phyloP scores from a whole-genome alignment of 2,329 filamentous ascomycete genomes.

The Paracoccidioides lutzii region DNA sequence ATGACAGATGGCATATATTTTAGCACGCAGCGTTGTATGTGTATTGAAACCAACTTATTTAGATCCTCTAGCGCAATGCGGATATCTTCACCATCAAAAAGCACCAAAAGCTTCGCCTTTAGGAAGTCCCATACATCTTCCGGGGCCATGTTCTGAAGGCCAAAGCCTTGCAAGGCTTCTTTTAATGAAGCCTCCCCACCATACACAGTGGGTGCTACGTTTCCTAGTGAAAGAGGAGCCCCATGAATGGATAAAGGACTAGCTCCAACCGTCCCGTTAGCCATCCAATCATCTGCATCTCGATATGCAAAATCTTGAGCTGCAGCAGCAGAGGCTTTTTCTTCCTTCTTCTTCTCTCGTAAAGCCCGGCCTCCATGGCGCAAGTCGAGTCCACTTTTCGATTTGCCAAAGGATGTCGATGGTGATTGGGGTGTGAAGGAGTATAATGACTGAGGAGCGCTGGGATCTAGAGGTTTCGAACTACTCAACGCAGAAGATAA shows the following conservation, averaged over 20 bases:
- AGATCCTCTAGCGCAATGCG: constrained; percentile 53
- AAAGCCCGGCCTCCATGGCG: constrained; percentile 63
- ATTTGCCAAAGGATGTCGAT: constrained; percentile 58
- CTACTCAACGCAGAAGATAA: constrained; percentile 54
- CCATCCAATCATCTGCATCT: constrained; percentile 26
- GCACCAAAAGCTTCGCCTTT: constrained; percentile 49
- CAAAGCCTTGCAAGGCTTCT: constrained; percentile 39
- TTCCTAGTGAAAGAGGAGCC: constrained; percentile 27
- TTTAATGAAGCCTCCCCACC: constrained; percentile 25
- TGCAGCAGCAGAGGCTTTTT: constrained; percentile 33
- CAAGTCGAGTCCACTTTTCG: constrained; percentile 66
- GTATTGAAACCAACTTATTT: constrained; percentile 49
- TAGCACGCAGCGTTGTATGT: constrained; percentile 50
- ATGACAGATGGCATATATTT: constrained; percentile 45
- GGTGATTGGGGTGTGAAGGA: constrained; percentile 54
- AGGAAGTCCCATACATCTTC: constrained; percentile 56
- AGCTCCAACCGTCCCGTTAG: constrained; percentile 15
- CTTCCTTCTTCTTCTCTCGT: constrained; percentile 69
- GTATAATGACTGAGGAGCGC: constrained; percentile 50
- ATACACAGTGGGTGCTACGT: constrained; percentile 15
- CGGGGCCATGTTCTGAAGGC: constrained; percentile 54
- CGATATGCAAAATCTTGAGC: constrained; percentile 8
- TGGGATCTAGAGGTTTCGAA: constrained; percentile 50
- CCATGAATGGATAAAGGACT: constrained; percentile 19
- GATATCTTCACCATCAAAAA: constrained; percentile 53